These are phyloP conservation scores for Casuarina equisetifolia DNA, from an alignment of 306 rosid genomes.

Conservation along the genomic window DNA sequence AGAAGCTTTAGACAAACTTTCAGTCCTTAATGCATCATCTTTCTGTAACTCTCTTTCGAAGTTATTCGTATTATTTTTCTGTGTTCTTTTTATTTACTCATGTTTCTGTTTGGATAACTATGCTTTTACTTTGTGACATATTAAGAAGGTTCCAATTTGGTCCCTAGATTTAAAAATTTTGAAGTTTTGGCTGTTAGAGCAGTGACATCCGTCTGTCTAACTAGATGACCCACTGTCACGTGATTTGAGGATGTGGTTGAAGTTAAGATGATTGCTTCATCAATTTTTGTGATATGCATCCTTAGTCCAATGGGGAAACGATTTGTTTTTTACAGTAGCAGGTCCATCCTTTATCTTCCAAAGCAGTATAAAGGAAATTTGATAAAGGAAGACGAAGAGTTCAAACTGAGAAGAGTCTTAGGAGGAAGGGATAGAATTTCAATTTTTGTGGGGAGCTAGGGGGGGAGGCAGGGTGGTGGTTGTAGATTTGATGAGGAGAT, in stretches of 20 bases:
- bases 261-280: neutral
- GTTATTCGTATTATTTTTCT: neutral
- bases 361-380: neutral
- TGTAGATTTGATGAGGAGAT: neutral
- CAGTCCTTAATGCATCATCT: constrained; percentile 13
- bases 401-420: neutral
- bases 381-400: neutral
- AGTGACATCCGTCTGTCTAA: neutral
- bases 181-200: neutral
- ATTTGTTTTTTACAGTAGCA: neutral
- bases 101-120: neutral
- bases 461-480: too few species aligned
- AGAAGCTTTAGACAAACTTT: neutral
- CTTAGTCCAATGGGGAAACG: neutral
- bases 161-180: neutral
- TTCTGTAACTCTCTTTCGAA: neutral
- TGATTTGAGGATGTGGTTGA: neutral
- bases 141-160: neutral
- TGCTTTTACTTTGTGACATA: neutral
- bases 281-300: neutral
- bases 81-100: neutral
- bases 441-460: too few species aligned
- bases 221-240: neutral
- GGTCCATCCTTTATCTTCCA: neutral
- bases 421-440: neutral